phyloP scores from a whole-genome alignment of 2,329 filamentous ascomycete species.

The Colletotrichum cordylinicola region DNA sequence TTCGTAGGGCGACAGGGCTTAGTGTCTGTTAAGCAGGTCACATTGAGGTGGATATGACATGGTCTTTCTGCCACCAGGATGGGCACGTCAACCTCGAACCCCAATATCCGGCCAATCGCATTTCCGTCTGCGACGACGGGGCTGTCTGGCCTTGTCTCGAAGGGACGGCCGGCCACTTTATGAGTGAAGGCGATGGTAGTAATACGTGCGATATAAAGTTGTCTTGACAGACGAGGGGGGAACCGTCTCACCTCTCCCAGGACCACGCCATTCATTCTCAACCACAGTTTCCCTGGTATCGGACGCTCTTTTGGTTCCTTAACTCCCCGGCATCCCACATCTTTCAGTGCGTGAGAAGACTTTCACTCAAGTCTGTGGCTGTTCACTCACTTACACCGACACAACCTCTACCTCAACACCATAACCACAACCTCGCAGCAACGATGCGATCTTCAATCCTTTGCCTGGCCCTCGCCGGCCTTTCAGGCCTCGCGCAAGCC shows the following conservation, averaged over 20 bases:
- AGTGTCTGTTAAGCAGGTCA: not conserved
- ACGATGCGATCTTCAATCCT: conserved; percentile 6
- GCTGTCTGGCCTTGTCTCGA: not conserved
- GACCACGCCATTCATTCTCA: not conserved
- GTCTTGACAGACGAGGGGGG: not conserved
- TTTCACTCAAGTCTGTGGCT: not conserved
- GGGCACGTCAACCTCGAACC: not conserved
- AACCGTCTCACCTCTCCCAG: not conserved
- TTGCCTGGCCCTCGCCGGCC: not conserved
- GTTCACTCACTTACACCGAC: not conserved
- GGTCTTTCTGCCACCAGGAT: not conserved
- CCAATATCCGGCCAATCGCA: not conserved
- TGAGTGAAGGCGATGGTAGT: not conserved
- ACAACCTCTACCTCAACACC: not conserved
- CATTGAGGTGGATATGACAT: not conserved
- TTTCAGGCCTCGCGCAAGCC: not conserved
- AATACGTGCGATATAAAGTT: not conserved
- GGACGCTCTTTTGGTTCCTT: not conserved
- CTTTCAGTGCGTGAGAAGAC: not conserved
- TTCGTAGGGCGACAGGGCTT: not conserved
- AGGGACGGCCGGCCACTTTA: not conserved
- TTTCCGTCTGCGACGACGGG: not conserved
- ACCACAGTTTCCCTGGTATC: not conserved
- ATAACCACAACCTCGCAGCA: not conserved
- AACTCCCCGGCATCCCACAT: not conserved